These are phyloP conservation scores for Camptophora hylomeconis DNA, from an alignment of 2,329 filamentous ascomycete genomes.

Conservation along the genomic window DNA sequence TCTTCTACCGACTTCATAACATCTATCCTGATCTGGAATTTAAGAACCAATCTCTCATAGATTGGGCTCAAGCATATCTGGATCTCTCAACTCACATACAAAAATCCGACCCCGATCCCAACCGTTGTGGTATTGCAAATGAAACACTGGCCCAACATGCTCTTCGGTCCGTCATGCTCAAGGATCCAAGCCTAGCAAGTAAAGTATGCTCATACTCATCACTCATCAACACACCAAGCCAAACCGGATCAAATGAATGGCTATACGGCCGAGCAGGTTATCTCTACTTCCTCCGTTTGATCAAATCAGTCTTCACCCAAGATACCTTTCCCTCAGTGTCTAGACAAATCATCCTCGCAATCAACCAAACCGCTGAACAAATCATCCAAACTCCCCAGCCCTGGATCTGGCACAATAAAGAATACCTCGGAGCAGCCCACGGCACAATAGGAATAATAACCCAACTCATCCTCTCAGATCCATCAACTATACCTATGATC, in stretches of 20 bases:
- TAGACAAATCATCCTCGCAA: slow-evolving; percentile 35
- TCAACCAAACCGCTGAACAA: slow-evolving; percentile 43
- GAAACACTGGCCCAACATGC: slow-evolving; percentile 38
- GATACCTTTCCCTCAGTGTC: slow-evolving; percentile 10
- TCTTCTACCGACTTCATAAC: slow-evolving; percentile 39
- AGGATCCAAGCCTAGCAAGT: slow-evolving; percentile 28
- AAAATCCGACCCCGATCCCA: slow-evolving; percentile 23
- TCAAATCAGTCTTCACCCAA: slow-evolving; percentile 43
- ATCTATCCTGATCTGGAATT: slow-evolving; percentile 33
- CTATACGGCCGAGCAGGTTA: slow-evolving; percentile 55
- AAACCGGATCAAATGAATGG: slow-evolving; percentile 46
- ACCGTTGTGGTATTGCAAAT: slow-evolving; percentile 37
- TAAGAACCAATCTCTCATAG: slow-evolving; percentile 27
- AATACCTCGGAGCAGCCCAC: slow-evolving; percentile 54
- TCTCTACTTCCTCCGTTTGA: slow-evolving; percentile 53
- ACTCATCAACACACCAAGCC: slow-evolving; percentile 9
- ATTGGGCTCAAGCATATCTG: slow-evolving; percentile 38
- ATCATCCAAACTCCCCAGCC: slow-evolving; percentile 43
- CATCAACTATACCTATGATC: slow-evolving; percentile 31
- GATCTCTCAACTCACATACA: slow-evolving; percentile 6
- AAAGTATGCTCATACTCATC: slow-evolving; percentile 17
- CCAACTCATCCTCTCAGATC: slow-evolving; percentile 43
- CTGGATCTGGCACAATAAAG: slow-evolving; percentile 53
- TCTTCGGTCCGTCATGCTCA: slow-evolving; percentile 31
- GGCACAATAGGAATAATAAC: slow-evolving; percentile 57